Conservation (phyloP, 805 yeast species). For the Lipomyces sp. region DNA sequence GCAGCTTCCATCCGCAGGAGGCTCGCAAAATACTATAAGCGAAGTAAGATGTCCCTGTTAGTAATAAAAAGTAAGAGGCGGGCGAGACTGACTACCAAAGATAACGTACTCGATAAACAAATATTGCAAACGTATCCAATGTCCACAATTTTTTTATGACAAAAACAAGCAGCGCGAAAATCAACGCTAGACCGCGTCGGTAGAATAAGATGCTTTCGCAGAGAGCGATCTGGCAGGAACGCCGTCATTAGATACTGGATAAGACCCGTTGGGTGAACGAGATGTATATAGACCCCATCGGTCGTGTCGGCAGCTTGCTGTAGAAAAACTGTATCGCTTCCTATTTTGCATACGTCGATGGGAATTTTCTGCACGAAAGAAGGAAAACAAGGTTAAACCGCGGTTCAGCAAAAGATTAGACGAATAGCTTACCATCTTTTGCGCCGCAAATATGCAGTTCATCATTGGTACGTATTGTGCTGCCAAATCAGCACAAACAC, state of each 20-base stretch:
- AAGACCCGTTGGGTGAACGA: conserved; percentile 68
- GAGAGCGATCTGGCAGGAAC: conserved; percentile 78
- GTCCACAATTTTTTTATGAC: conserved; percentile 87
- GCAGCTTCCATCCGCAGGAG: conserved; percentile 64
- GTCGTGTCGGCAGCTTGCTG: conserved; percentile 97
- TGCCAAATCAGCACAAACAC: conserved; percentile 69
- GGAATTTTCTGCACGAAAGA: conserved; percentile 52
- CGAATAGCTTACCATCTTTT: conserved; percentile 55
- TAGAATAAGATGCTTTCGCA: conserved; percentile 69
- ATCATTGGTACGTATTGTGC: conserved; percentile 86
- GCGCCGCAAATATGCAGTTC: conserved; percentile 96
- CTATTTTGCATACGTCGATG: conserved; percentile 81
- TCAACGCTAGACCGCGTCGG: conserved; percentile 86
- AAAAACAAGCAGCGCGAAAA: conserved; percentile 89
- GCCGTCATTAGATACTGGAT: conserved; percentile 76
- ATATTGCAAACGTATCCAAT: conserved; percentile 94
- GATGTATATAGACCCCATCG: conserved; percentile 74
- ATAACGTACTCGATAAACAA: conserved; percentile 65
- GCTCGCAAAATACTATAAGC: conserved; percentile 44
- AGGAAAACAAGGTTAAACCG: background rate
- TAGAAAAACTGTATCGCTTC: conserved; percentile 66
- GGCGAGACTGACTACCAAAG: background rate
- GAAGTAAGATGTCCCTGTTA: background rate
- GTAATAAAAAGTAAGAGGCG: background rate
- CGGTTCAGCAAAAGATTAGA: background rate